Evolutionary conservation across 805 yeast genomes (phyloP), one percentile per base, ranked within the genome.

Genomic region (Jamesozyma hellenica): DNA sequence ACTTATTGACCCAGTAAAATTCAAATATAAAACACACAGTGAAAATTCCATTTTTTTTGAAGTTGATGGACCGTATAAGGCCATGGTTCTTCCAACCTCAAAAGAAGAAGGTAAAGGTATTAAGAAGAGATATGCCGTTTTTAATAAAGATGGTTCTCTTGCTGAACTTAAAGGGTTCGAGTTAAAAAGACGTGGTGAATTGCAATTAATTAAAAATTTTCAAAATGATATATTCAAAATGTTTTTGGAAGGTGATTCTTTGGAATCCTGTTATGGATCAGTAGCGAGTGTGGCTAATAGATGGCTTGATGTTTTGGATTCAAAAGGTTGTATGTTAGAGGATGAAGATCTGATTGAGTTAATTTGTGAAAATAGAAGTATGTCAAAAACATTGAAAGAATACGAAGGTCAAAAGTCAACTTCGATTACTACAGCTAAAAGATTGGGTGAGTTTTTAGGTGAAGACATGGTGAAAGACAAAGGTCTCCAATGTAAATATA

Each of bases 121-220:
- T 55, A 92, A 92, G 60, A 92, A 92, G 53, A 74, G 99, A 52
- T 92, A 92, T 55, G 99, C 98, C 2, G 99, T 92, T 4, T 92
- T 92, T 65, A 92, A 92, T 56, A 77, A 82, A 41, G 96, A 94
- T 60, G 97, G 97, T 1, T 68, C 94, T 0, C 59, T 92, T 29
- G 98, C 97, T 0, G 99, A 92, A 61, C 68, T 92, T 52, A 92
- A 92, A 60, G 99, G 99, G 6, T 92, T 92, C 55, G 99, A 92
- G 62, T 67, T 92, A 61, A 92, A 92, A 56, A 75, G 99, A 64
- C 77, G 99, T 61, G 99, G 99, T 52, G 99, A 92, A 58, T 68
- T 92, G 45, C 90, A 87, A 51, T 65, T 92, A 42, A 86, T 92
- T 58, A 94, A 92, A 56, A 87, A 88, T 51, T 92, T 92, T 63